These are phyloP conservation scores for Isatis tinctoria DNA, from an alignment of 345 rosid species.

Conservation along the genomic window DNA sequence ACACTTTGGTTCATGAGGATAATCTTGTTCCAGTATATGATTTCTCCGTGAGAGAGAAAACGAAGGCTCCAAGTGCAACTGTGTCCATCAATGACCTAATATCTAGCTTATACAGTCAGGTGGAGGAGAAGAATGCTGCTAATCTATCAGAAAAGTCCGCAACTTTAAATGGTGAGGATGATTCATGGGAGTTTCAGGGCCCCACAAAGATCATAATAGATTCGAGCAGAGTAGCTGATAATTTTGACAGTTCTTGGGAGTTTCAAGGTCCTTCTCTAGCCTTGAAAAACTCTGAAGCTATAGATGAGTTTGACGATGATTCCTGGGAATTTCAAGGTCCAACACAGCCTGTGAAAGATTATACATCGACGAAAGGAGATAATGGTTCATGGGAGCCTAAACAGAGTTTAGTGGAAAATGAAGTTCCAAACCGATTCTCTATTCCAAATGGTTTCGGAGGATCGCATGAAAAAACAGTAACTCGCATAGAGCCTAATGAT, in stretches of 20 bases:
- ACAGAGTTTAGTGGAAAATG: slow-evolving; percentile 38
- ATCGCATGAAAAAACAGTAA: slow-evolving; percentile 25
- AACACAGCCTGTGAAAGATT: slow-evolving; percentile 17
- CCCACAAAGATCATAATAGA: slow-evolving; percentile 22
- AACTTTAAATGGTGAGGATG: slow-evolving; percentile 24
- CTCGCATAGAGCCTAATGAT: slow-evolving; percentile 32
- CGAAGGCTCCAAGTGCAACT: slow-evolving; percentile 35
- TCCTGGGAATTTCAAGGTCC: slow-evolving; percentile 61
- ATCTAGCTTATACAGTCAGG: slow-evolving; percentile 71
- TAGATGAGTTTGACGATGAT: slow-evolving; percentile 54
- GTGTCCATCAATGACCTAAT: slow-evolving; percentile 64
- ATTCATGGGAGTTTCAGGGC: slow-evolving; percentile 32
- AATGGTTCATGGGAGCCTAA: slow-evolving; percentile 34
- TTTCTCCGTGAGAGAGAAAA: slow-evolving; percentile 20
- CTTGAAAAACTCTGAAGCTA: slow-evolving; percentile 25
- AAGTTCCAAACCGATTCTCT: slow-evolving; percentile 27
- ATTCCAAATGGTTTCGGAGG: slow-evolving; percentile 24
- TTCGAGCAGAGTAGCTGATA: slow-evolving; percentile 33
- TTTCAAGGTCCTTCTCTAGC: slow-evolving; percentile 48
- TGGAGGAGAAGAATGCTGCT: slow-evolving; percentile 38
- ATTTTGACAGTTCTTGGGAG: slow-evolving; percentile 69
- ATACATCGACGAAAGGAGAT: neutral
- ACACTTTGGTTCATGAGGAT: slow-evolving; percentile 39
- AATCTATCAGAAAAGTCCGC: slow-evolving; percentile 29
- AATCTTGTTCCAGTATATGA: slow-evolving; percentile 29